Evolutionary conservation across 179 eudicot genomes (phyloP).

Genomic region (Beta corolliflora): DNA sequence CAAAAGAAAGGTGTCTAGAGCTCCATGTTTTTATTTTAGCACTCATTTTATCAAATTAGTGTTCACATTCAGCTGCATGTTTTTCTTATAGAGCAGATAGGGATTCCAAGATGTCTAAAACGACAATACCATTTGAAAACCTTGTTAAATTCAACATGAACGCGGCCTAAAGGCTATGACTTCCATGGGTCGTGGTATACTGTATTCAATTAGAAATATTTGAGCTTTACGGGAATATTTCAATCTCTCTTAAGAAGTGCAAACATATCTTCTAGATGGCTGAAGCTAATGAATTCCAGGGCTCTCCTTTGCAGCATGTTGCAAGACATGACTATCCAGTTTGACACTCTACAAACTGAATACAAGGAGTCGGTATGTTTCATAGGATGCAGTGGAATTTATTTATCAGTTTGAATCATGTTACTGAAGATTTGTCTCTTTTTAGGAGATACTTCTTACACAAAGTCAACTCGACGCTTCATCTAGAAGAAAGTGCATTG

Average conservation of each 20-base stretch:
- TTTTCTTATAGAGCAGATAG: too few relatives aligned
- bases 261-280: not conserved
- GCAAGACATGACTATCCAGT: slow-evolving; percentile 84
- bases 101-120: too few relatives aligned
- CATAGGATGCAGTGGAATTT: slow-evolving; percentile 26
- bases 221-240: not conserved
- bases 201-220: not conserved
- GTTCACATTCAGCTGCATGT: too few relatives aligned
- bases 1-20: too few relatives aligned
- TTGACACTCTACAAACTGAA: slow-evolving; percentile 60
- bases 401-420: slow-evolving; percentile 22
- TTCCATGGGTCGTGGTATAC: not conserved
- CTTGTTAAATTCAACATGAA: not conserved
- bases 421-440: slow-evolving; percentile 25
- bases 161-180: not conserved
- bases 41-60: too few relatives aligned
- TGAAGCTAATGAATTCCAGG: not conserved
- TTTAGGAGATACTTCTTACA: slow-evolving; percentile 59
- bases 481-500: slow-evolving; percentile 57
- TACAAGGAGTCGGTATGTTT: slow-evolving; percentile 76
- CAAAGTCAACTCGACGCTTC: slow-evolving; percentile 52
- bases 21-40: too few relatives aligned
- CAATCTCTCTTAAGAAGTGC: not conserved
- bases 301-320: slow-evolving; percentile 51
- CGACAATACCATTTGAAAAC: too few relatives aligned